Evolutionary conservation across 228 moss, liverwort and hornwort genomes (phyloP).

Genomic region (Sphagnum magellanicum): DNA sequence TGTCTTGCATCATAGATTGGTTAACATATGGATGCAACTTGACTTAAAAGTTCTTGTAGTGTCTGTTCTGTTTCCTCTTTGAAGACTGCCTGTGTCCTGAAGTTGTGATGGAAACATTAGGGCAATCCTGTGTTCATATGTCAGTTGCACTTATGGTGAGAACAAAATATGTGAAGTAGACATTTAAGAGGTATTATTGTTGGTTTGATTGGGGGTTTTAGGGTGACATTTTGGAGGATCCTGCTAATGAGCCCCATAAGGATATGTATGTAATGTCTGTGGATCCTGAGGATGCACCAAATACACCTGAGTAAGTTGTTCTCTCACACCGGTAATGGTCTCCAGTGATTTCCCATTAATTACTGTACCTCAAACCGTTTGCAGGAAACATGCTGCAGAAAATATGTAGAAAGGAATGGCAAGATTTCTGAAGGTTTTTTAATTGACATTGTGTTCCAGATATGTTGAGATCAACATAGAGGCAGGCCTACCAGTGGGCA

Average conservation of each 20-base stretch:
- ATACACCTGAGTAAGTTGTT: slow-evolving; percentile 76
- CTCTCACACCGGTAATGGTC: neutral
- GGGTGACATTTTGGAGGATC: slow-evolving; percentile 97
- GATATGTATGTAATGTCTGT: slow-evolving; percentile 87
- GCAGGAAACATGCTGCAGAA: no score
- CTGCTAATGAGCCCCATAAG: slow-evolving; percentile 70
- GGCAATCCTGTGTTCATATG: no score
- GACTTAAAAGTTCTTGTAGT: neutral
- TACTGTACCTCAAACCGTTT: no score
- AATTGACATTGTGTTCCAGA: slow-evolving; percentile 18
- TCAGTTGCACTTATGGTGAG: no score
- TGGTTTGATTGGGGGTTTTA: slow-evolving; percentile 13
- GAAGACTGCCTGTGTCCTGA: neutral
- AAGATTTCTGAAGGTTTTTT: no score
- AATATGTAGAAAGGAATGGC: no score
- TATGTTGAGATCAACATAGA: slow-evolving; percentile 75
- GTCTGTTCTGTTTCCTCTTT: neutral
- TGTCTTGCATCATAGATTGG: no score
- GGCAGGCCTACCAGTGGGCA: slow-evolving; percentile 64
- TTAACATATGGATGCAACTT: no score
- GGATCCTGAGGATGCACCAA: slow-evolving; percentile 78
- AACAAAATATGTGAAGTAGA: no score
- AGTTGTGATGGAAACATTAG: no score
- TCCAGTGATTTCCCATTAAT: neutral
- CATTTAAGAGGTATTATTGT: neutral